These are phyloP conservation scores for Neurospora terricola DNA, from an alignment of 495 filamentous ascomycete genomes.

Conservation along the genomic window DNA sequence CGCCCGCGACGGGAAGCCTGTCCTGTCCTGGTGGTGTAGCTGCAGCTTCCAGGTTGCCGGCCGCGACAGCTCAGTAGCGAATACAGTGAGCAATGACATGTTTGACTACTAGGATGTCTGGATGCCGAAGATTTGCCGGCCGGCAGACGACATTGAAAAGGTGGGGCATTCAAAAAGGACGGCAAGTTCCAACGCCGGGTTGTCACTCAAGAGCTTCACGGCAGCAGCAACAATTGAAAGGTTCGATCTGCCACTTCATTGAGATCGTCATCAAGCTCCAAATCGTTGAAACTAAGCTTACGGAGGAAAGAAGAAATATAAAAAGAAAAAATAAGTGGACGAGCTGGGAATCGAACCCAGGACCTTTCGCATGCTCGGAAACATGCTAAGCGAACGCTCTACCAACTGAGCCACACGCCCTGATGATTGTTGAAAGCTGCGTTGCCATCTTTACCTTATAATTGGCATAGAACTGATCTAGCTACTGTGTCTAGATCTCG, in stretches of 20 bases:
- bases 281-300: background rate
- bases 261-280: background rate
- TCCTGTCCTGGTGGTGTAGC: background rate
- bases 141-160: background rate
- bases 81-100: background rate
- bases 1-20: background rate
- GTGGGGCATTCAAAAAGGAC: background rate
- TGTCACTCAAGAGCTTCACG: background rate
- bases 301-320: background rate
- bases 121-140: background rate
- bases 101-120: background rate
- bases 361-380: slow-evolving; percentile 16
- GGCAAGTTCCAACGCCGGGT: background rate
- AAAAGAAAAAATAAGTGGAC: slow-evolving; percentile 5
- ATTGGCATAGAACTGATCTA: no score
- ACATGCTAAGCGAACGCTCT: slow-evolving; percentile 21
- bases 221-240: background rate
- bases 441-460: no score
- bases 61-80: background rate
- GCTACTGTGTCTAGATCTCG: no score
- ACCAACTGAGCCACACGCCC: slow-evolving; percentile 17
- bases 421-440: background rate
- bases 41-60: background rate
- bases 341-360: slow-evolving; percentile 20
- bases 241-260: background rate